Percentiles rank a stretch among this genome's conserved stretches.
Evolutionary conservation across 495 filamentous ascomycete genomes (phyloP).

Genomic region (Xanthoparmelia taractica): DNA sequence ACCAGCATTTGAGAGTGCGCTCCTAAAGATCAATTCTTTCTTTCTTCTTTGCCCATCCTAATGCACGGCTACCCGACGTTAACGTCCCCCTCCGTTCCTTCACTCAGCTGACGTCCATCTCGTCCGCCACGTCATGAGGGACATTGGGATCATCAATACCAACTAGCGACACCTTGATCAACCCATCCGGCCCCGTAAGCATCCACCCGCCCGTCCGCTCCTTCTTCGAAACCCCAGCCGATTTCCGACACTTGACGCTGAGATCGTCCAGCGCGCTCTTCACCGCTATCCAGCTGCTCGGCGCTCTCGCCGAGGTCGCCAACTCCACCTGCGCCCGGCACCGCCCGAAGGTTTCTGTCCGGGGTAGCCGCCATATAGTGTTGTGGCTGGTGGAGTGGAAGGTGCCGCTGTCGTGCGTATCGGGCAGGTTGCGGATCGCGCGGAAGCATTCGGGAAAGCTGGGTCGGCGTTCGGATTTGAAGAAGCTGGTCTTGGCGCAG

Average conservation of each 20-base stretch:
- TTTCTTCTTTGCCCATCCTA: too few relatives aligned
- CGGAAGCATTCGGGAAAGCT: not conserved
- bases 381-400: not conserved
- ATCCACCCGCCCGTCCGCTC: not conserved
- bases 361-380: not conserved
- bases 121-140: too few relatives aligned
- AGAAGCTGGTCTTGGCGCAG: not conserved
- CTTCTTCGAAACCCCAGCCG: not conserved
- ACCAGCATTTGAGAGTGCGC: too few relatives aligned
- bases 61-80: too few relatives aligned
- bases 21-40: too few relatives aligned
- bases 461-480: not conserved
- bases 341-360: not conserved
- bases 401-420: not conserved
- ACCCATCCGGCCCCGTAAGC: not conserved
- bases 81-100: too few relatives aligned
- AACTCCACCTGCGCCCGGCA: not conserved
- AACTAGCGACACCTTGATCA: not conserved
- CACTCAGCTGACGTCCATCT: too few relatives aligned
- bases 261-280: not conserved
- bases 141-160: not conserved
- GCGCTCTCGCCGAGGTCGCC: rapidly evolving
- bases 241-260: not conserved
- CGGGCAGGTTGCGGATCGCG: not conserved
- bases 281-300: not conserved